Evolutionary conservation across 257 asterid species (phyloP).

Genomic region (Vinca minor): DNA sequence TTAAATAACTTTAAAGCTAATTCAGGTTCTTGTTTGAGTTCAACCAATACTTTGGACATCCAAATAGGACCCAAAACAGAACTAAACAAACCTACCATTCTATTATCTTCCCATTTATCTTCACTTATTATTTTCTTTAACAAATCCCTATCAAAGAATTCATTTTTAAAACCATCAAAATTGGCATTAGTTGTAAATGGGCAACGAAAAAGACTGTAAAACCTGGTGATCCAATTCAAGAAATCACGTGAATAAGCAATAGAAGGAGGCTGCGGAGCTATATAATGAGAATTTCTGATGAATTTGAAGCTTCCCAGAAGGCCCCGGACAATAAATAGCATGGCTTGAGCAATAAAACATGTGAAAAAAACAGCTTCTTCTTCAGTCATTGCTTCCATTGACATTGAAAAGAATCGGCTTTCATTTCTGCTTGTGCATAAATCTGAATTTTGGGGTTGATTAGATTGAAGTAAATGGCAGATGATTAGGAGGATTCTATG

Average conservation of each 20-base stretch:
- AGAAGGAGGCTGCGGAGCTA: conserved; percentile 14
- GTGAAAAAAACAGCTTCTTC: conserved; percentile 11
- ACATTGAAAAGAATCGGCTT: conserved; percentile 19
- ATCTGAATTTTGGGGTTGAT: background rate
- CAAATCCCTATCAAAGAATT: conserved; percentile 25
- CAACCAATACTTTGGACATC: conserved; percentile 43
- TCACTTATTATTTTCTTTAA: conserved; percentile 38
- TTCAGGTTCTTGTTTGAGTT: conserved; percentile 58
- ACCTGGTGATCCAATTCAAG: conserved; percentile 29
- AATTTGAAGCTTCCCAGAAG: conserved; percentile 33
- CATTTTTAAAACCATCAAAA: conserved; percentile 21
- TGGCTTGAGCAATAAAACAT: conserved; percentile 36
- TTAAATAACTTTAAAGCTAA: conserved; percentile 64
- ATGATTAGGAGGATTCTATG: no score
- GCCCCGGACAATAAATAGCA: conserved; percentile 52
- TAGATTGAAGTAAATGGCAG: no score
- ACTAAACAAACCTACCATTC: conserved; percentile 31
- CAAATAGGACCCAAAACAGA: conserved; percentile 54
- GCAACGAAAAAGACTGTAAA: conserved; percentile 25
- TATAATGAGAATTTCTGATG: conserved; percentile 28
- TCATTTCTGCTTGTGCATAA: conserved; percentile 25
- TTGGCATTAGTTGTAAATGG: conserved; percentile 30
- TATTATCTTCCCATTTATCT: conserved; percentile 55
- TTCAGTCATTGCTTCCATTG: conserved; percentile 42
- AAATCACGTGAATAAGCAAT: conserved; percentile 31